Percentiles rank a stretch among this genome's conserved stretches.
These are phyloP conservation scores for Aspergillus sclerotialis DNA, from an alignment of 2,329 filamentous ascomycete genomes.

Conservation along the genomic window DNA sequence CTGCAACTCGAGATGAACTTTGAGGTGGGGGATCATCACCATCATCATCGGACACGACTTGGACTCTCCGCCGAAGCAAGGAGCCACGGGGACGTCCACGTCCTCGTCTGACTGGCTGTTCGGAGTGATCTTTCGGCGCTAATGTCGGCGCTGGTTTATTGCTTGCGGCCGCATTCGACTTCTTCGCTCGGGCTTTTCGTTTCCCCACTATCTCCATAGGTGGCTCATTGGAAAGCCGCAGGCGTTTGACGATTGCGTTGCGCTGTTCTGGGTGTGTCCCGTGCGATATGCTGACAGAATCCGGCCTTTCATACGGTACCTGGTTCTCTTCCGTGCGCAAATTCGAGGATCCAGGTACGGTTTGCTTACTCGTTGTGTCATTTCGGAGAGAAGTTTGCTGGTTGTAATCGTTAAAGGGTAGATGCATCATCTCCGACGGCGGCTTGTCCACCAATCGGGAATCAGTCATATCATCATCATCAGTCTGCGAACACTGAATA, in stretches of 20 bases:
- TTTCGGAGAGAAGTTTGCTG: constrained; percentile 2
- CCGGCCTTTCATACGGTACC: constrained; percentile 5
- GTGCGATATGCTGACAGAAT: constrained; percentile 1
- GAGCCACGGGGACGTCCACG: too few relatives aligned
- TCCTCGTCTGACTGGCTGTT: too few relatives aligned
- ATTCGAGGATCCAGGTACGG: constrained; percentile 5
- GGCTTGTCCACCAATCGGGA: constrained; percentile 22
- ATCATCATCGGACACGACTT: background rate
- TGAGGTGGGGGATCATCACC: background rate
- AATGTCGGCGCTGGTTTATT: too few relatives aligned
- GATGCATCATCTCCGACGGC: constrained; percentile 16
- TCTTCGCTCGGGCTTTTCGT: constrained; percentile 21
- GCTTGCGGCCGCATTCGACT: too few relatives aligned
- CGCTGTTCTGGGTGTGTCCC: constrained; percentile 3
- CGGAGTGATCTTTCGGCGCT: too few relatives aligned
- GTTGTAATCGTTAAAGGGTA: constrained; percentile 19
- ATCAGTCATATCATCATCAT: constrained; percentile 22
- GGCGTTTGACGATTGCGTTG: constrained; percentile 23
- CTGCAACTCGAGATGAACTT: background rate
- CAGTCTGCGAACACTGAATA: constrained; percentile 27
- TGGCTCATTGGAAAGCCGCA: constrained; percentile 16
- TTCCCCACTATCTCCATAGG: constrained; percentile 7
- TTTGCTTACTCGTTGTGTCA: constrained; percentile 5
- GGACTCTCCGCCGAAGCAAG: too few relatives aligned
- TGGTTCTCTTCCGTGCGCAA: constrained; percentile 11